A percentile compares a stretch with the other conserved stretches of the same genome.
Conservation (phyloP, 2,329 filamentous ascomycete genomes). For the Colletotrichum tropicale region DNA sequence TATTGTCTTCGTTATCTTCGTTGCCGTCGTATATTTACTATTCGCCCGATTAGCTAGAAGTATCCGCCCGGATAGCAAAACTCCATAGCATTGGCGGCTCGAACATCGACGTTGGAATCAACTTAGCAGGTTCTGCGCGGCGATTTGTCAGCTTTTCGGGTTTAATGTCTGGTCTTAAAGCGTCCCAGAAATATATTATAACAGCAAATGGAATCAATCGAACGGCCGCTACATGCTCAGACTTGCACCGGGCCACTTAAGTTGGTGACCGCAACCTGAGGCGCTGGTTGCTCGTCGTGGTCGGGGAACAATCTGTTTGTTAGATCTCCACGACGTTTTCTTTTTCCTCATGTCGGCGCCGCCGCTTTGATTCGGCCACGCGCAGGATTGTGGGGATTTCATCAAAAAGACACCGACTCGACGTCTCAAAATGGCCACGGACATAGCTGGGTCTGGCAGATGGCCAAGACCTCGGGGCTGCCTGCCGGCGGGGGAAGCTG, state of each 20-base stretch:
- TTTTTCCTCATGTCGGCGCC: neutral
- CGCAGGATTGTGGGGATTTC: neutral
- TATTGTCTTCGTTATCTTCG: too few relatives aligned
- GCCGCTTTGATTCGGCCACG: neutral
- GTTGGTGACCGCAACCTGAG: neutral
- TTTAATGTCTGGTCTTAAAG: neutral
- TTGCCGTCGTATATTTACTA: too few relatives aligned
- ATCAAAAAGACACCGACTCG: neutral
- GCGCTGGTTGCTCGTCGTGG: neutral
- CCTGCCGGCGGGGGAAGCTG: neutral
- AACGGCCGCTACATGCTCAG: neutral
- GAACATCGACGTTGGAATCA: neutral
- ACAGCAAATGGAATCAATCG: neutral
- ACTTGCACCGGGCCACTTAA: neutral
- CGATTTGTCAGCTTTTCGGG: rapidly evolving
- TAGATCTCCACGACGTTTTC: neutral
- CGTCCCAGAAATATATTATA: neutral
- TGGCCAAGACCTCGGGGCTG: neutral
- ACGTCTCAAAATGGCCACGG: neutral
- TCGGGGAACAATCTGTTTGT: neutral
- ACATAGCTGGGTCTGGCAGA: neutral
- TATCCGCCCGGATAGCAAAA: too few relatives aligned
- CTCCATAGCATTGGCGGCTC: neutral
- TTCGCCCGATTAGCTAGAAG: too few relatives aligned
- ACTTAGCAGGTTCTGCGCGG: neutral